Conservation (phyloP, 2,329 filamentous ascomycete species). For the Penicillium sp. region DNA sequence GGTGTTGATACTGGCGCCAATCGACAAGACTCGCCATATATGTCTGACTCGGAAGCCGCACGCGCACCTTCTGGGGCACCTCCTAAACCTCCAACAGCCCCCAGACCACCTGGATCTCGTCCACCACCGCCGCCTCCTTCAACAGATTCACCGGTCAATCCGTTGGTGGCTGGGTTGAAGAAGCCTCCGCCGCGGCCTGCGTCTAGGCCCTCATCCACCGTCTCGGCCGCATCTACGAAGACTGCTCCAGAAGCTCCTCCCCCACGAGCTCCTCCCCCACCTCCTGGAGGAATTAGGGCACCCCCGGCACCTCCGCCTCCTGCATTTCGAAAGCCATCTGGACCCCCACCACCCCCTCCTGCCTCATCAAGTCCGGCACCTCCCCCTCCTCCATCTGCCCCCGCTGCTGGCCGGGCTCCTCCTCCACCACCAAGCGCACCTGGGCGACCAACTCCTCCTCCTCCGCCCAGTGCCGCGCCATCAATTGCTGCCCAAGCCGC, state of each 20-base stretch:
- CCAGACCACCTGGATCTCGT: constrained; percentile 60
- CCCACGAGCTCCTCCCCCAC: constrained; percentile 72
- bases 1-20: constrained; percentile 77
- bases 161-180: constrained; percentile 60
- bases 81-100: constrained; percentile 57
- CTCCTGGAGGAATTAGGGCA: constrained; percentile 46
- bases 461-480: constrained; percentile 19
- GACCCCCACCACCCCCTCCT: constrained; percentile 47
- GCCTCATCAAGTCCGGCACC: constrained; percentile 47
- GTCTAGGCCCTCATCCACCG: constrained; percentile 64
- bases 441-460: constrained; percentile 51
- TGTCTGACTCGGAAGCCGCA: constrained; percentile 75
- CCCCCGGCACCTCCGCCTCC: constrained; percentile 64
- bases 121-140: constrained; percentile 53
- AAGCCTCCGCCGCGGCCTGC: constrained; percentile 58
- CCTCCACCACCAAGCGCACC: constrained; percentile 42
- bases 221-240: constrained; percentile 62
- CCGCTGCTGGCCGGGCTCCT: constrained; percentile 48
- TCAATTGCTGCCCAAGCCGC: constrained; percentile 65
- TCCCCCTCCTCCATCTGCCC: constrained; percentile 46
- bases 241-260: constrained; percentile 46
- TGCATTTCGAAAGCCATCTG: constrained; percentile 61
- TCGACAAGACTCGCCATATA: constrained; percentile 70
- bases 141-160: constrained; percentile 57
- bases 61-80: constrained; percentile 60